These are phyloP conservation scores for Acanthamoeba polyphaga DNA, from an alignment of 208 protist species.

Conservation along the genomic window DNA sequence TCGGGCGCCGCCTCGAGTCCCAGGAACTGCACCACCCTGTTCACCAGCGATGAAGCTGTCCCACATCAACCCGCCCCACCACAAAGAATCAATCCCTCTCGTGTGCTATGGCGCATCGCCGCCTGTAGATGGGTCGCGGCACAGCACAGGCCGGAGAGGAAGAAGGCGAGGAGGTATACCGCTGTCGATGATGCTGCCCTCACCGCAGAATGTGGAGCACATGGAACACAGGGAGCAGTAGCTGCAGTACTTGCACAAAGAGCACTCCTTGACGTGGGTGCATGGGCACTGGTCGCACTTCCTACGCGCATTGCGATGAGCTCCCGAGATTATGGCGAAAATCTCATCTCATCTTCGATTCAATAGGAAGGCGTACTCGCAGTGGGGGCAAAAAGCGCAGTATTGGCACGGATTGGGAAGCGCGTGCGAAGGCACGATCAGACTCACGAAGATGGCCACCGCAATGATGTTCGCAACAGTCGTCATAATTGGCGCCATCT, in stretches of 20 bases:
- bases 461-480: background rate
- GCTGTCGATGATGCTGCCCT: background rate
- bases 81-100: background rate
- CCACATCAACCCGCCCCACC: background rate
- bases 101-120: no score
- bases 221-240: constrained; percentile 4
- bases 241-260: background rate
- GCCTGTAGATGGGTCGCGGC: no score
- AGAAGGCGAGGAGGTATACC: background rate
- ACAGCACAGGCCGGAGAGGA: no score
- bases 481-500: background rate
- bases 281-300: constrained; percentile 7
- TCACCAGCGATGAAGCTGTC: background rate
- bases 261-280: constrained; percentile 16
- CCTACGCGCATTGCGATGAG: background rate
- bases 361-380: background rate
- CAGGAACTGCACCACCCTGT: background rate
- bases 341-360: background rate
- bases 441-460: background rate
- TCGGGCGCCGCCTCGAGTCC: background rate
- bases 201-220: background rate
- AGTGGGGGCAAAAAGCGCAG: background rate
- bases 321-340: background rate
- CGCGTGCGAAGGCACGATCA: background rate
- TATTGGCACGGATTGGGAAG: constrained; percentile 4